Evolutionary conservation across 2,329 filamentous ascomycete species (phyloP).

Genomic region (Pseudogymnoascus sp.): DNA sequence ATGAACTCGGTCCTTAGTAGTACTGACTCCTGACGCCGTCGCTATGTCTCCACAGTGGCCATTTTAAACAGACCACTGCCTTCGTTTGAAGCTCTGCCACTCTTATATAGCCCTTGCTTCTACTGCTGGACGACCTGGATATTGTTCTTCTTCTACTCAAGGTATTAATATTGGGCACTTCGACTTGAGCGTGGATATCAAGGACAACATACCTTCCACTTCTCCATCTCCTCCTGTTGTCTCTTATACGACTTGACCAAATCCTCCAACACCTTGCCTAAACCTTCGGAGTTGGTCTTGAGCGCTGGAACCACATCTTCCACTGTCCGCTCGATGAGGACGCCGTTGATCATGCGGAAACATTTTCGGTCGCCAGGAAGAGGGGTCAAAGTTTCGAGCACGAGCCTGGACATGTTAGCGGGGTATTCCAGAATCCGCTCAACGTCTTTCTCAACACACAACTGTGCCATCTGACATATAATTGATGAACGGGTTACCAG

Average conservation of each 20-base stretch:
- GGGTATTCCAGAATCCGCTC: neutral
- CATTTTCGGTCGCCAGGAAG: constrained; percentile 83
- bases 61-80: neutral
- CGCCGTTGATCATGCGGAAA: constrained; percentile 97
- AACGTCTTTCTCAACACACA: neutral
- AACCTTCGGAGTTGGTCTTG: constrained; percentile 85
- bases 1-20: constrained; percentile 4
- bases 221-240: constrained; percentile 92
- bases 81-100: neutral
- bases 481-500: neutral
- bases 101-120: neutral
- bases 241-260: constrained; percentile 92
- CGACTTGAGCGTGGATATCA: neutral
- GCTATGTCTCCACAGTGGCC: constrained; percentile 2
- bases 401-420: constrained; percentile 53
- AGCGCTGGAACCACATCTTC: constrained; percentile 85
- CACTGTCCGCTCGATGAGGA: constrained; percentile 88
- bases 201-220: constrained; percentile 75
- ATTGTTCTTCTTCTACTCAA: constrained; percentile 74
- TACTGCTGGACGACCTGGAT: constrained; percentile 76
- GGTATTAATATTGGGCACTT: neutral
- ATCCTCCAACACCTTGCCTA: constrained; percentile 91
- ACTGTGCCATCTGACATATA: neutral
- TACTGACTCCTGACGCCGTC: constrained; percentile 9
- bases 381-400: constrained; percentile 82